Percentiles rank a stretch among this genome's conserved stretches.
phyloP scores from a whole-genome alignment of 192 early-diverging fungal genomes.

The Thamnidium elegans region DNA sequence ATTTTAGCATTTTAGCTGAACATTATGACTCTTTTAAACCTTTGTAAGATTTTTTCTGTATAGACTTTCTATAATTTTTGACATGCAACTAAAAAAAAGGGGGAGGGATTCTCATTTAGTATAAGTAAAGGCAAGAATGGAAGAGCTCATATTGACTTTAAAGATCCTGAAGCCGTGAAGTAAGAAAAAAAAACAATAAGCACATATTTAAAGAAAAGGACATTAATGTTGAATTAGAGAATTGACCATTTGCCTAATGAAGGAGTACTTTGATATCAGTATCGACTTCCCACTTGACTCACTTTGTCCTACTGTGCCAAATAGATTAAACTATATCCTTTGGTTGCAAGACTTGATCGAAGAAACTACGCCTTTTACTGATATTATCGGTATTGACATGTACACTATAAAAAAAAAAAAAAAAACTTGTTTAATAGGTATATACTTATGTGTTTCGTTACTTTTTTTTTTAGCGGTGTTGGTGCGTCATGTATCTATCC shows the following conservation, averaged over 20 bases:
- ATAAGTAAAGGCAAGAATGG: constrained; percentile 14
- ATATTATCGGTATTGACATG: constrained; percentile 60
- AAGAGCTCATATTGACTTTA: constrained; percentile 55
- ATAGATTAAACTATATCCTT: constrained; percentile 64
- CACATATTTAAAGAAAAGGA: not conserved
- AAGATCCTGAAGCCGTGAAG: constrained; percentile 58
- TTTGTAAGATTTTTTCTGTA: constrained; percentile 36
- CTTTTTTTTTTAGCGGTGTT: constrained; percentile 57
- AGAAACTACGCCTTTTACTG: constrained; percentile 4
- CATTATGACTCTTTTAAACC: constrained; percentile 45
- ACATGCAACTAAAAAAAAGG: not conserved
- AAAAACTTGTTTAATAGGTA: not conserved
- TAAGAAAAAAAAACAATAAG: constrained; percentile 16
- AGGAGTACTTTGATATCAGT: constrained; percentile 57
- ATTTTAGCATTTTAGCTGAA: constrained; percentile 53
- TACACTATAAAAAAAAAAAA: constrained; percentile 28
- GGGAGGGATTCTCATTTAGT: not conserved
- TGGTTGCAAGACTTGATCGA: constrained; percentile 64
- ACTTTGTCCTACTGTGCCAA: constrained; percentile 64
- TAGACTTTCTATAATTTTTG: not conserved
- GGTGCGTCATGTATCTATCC: constrained; percentile 94
- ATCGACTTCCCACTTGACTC: constrained; percentile 67
- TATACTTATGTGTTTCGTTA: not conserved
- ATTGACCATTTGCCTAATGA: constrained; percentile 58
- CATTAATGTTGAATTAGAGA: constrained; percentile 38